phyloP scores from a whole-genome alignment of 371 early-diverging fungal species.

The Gilbertella persicaria region DNA sequence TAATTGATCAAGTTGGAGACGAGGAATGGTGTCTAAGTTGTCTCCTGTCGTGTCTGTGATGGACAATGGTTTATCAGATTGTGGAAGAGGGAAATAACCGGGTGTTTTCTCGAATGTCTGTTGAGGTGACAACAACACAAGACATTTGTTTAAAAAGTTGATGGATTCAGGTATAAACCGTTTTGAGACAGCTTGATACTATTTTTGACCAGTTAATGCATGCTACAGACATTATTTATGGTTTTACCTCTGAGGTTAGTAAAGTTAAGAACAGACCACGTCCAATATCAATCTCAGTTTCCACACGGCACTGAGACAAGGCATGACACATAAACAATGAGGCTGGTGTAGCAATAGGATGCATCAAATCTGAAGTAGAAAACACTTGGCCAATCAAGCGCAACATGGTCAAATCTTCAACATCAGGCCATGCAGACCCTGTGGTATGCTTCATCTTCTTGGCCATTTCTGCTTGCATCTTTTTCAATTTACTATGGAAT shows the following conservation, averaged over 20 bases:
- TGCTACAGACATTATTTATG: background rate
- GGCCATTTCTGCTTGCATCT: slow-evolving; percentile 43
- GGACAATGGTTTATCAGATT: slow-evolving; percentile 28
- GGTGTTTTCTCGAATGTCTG: slow-evolving; percentile 39
- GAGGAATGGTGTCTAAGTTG: slow-evolving; percentile 14
- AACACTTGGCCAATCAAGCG: slow-evolving; percentile 72
- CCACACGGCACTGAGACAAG: slow-evolving; percentile 65
- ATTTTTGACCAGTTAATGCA: slow-evolving; percentile 3
- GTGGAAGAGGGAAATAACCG: slow-evolving; percentile 53
- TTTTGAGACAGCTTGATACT: slow-evolving; percentile 76
- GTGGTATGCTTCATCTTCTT: slow-evolving; percentile 36
- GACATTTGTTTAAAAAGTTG: slow-evolving; percentile 63
- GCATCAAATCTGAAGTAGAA: slow-evolving; percentile 87
- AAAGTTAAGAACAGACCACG: slow-evolving; percentile 77
- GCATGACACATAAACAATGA: slow-evolving; percentile 75
- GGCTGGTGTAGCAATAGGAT: slow-evolving; percentile 87
- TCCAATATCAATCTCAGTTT: slow-evolving; percentile 62
- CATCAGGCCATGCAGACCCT: slow-evolving; percentile 47
- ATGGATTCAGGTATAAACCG: slow-evolving; percentile 85
- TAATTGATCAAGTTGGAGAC: slow-evolving; percentile 27
- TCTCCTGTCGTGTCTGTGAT: slow-evolving; percentile 33
- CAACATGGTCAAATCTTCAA: slow-evolving; percentile 63
- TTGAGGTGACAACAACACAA: slow-evolving; percentile 57
- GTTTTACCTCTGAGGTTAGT: slow-evolving; percentile 64
- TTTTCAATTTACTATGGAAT: slow-evolving; percentile 42